phyloP scores from a whole-genome alignment of 2,329 filamentous ascomycete species.

The Penicillium sp. region DNA sequence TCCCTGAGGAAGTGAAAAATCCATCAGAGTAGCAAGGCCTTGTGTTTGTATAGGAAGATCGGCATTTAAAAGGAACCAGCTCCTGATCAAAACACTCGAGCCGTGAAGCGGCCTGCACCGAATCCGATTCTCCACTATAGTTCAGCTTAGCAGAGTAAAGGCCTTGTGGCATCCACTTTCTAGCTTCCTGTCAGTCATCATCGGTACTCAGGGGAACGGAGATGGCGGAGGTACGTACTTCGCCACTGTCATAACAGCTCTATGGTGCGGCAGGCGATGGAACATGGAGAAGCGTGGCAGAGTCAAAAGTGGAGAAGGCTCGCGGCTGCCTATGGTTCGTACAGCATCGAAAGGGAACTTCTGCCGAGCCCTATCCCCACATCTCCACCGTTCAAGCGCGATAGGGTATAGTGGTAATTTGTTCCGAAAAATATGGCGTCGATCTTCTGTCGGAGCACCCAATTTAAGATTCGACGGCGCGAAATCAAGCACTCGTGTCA shows the following conservation, averaged over 20 bases:
- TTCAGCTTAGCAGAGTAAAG: constrained; percentile 1
- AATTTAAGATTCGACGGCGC: constrained; percentile 16
- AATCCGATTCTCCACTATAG: constrained; percentile 17
- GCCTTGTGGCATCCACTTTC: background rate
- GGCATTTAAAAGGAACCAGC: background rate
- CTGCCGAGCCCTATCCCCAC: constrained; percentile 9
- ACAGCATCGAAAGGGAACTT: constrained; percentile 2
- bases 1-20: constrained; percentile 7
- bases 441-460: constrained; percentile 8
- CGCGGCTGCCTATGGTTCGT: constrained; percentile 6
- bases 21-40: background rate
- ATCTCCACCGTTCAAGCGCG: constrained; percentile 8
- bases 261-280: constrained; percentile 8
- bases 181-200: background rate
- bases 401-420: background rate
- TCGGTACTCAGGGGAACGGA: background rate
- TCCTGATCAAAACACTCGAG: background rate
- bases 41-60: constrained; percentile 13
- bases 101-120: constrained; percentile 12
- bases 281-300: background rate
- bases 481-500: constrained; percentile 9
- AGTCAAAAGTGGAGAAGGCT: constrained; percentile 8
- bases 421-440: constrained; percentile 15
- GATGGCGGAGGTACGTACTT: constrained; percentile 9
- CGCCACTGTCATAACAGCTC: constrained; percentile 7